Percentiles rank a stretch among this genome's conserved stretches.
These are phyloP conservation scores for Fusarium avenaceum DNA, from an alignment of 2,329 filamentous ascomycete genomes.

Conservation along the genomic window DNA sequence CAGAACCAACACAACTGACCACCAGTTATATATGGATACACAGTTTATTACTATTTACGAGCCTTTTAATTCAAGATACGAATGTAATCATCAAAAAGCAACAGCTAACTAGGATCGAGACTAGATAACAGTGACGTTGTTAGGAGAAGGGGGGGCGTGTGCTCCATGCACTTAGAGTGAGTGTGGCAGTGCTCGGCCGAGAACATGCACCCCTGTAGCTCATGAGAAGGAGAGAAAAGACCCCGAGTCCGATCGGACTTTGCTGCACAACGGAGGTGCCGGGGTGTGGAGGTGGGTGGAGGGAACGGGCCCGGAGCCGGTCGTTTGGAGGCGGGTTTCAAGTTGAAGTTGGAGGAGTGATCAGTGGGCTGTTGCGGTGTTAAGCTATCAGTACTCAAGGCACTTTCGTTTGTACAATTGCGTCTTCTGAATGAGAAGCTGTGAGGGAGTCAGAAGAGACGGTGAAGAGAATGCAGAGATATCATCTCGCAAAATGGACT, in stretches of 20 bases:
- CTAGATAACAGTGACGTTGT: constrained; percentile 38
- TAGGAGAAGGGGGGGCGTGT: constrained; percentile 21
- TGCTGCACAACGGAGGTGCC: constrained; percentile 13
- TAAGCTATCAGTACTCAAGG: background rate
- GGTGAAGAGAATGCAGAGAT: constrained; percentile 25
- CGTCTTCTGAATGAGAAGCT: background rate
- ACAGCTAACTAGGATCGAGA: constrained; percentile 31
- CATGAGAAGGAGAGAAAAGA: constrained; percentile 10
- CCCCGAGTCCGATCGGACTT: constrained; percentile 15
- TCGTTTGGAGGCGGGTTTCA: constrained; percentile 40
- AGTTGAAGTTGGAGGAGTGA: constrained; percentile 47
- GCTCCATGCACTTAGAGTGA: constrained; percentile 7
- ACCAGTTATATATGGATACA: constrained; percentile 3
- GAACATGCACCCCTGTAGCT: constrained; percentile 26
- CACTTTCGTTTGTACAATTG: background rate
- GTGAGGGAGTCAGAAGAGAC: constrained; percentile 16
- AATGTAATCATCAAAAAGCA: constrained; percentile 19
- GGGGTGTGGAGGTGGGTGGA: constrained; percentile 21
- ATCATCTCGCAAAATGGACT: constrained; percentile 15
- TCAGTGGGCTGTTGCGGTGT: constrained; percentile 36
- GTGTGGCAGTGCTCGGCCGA: constrained; percentile 47
- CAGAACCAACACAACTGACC: constrained; percentile 15
- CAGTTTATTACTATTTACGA: constrained; percentile 5
- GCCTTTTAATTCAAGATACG: constrained; percentile 22
- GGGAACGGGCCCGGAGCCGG: constrained; percentile 23